Evolutionary conservation across 768 basidiomycete species (phyloP).

Genomic region (Leccinellum rugosiceps): DNA sequence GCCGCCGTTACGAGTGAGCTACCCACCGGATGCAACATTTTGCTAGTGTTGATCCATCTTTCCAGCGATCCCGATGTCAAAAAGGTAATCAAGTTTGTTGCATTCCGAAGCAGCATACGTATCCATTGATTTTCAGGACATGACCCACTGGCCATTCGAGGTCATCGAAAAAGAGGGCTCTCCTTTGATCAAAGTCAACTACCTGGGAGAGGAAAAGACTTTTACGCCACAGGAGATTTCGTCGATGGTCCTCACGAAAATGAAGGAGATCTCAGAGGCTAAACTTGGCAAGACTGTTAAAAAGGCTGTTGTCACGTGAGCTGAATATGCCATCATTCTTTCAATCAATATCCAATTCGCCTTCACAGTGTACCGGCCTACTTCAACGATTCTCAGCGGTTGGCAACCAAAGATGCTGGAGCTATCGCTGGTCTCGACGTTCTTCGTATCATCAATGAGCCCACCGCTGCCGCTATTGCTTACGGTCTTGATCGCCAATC

Average conservation of each 20-base stretch:
- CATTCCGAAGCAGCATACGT: neutral
- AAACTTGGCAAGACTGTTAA: constrained; percentile 98
- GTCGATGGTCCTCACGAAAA: constrained; percentile 99
- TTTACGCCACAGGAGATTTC: constrained; percentile 99
- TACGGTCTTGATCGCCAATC: constrained; percentile 97
- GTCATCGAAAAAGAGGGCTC: constrained; percentile 97
- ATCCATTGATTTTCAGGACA: constrained; percentile 56
- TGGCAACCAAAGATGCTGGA: constrained; percentile 99
- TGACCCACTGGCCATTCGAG: constrained; percentile 96
- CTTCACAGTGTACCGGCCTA: constrained; percentile 84
- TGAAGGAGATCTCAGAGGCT: constrained; percentile 99
- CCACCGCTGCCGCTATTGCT: constrained; percentile 98
- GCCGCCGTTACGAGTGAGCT: constrained; percentile 89
- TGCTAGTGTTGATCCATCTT: constrained; percentile 4
- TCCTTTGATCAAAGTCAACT: constrained; percentile 93
- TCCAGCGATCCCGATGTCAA: constrained; percentile 90
- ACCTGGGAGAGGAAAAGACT: constrained; percentile 91
- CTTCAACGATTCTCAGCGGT: constrained; percentile 99
- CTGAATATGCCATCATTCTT: constrained; percentile 17
- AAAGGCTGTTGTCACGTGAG: constrained; percentile 98
- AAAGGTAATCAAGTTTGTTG: constrained; percentile 45
- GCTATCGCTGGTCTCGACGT: constrained; percentile 97
- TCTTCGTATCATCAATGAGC: constrained; percentile 99
- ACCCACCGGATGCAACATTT: neutral
- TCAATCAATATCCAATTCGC: neutral